Base-by-base conservation (phyloP, 129 eudicot species). In the Flaveria linearis region DNA sequence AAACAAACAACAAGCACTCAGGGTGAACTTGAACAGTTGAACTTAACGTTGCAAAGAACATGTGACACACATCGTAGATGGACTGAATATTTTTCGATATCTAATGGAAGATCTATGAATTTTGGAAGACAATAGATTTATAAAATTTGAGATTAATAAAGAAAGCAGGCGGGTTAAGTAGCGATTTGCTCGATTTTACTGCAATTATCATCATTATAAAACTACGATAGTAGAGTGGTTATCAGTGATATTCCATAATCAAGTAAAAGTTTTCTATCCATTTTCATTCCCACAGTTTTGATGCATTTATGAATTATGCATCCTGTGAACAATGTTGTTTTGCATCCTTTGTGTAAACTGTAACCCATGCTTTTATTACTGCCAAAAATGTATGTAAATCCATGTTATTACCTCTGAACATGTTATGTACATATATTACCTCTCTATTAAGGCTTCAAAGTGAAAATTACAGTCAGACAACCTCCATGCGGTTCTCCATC, bases 291-390 rank as follows among this genome's bases (percentile, higher is more conserved):
- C 79, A 75, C 50, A 39, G 47, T 15, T 75, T 64, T 64, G 63
- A 62, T 62, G 52, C 63, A 49, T 30, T 68, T 56, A 78, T 1
- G 58, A 49, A 20, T 68, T 56, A 78, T 1, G 58, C 70, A 42
- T 42, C 73, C 11, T 68, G 69, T 53, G 45, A 77, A 56, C 43
- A 64, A 52, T 14, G 50, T 63, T 20, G 33, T 53, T 58, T 58
- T 72, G 36, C 67, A 71, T 17, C 36, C 39, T 33, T 64, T 53
- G 74, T 25, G 75, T 79, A 72, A 72, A 60, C 77, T 71, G 45
- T 62, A 67, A 80, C 13, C 69, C 70, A 67, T 55, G 66, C 74
- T 56, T 80, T 79, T 79, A 80, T 73, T 66, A 73, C 51, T 25
- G 62, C 74, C 68, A 73, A 73, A 78, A 73, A 74, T 43, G 84